Percentiles rank a stretch among this genome's conserved stretches.
Conservation (phyloP, 306 rosid genomes). For the Cucumis melo region DNA sequence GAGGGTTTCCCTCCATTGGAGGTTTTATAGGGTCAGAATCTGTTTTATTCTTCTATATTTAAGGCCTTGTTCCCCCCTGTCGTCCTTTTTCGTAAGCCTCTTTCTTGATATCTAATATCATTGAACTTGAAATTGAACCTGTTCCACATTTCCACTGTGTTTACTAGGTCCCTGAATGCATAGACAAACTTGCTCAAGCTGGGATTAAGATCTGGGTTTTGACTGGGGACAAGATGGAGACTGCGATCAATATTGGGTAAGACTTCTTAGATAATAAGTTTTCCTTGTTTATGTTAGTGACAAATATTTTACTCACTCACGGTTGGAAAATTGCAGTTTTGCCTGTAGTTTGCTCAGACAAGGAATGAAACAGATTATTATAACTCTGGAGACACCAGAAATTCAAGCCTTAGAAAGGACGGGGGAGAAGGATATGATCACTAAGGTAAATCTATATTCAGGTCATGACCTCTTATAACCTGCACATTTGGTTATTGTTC, state of each 20-base stretch:
- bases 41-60: background rate
- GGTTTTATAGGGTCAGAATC: background rate
- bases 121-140: conserved; percentile 11
- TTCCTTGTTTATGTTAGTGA: background rate
- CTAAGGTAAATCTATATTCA: conserved; percentile 32
- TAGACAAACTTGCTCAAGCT: conserved; percentile 91
- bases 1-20: background rate
- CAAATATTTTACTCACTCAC: conserved; percentile 23
- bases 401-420: conserved; percentile 67
- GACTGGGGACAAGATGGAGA: conserved; percentile 99
- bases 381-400: conserved; percentile 57
- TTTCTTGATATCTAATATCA: background rate
- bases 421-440: conserved; percentile 50
- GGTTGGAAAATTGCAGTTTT: conserved; percentile 44
- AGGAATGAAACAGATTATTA: conserved; percentile 89
- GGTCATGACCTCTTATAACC: background rate
- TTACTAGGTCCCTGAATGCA: conserved; percentile 78
- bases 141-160: conserved; percentile 9
- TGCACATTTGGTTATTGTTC: background rate
- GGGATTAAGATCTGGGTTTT: conserved; percentile 99
- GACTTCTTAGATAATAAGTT: conserved; percentile 1
- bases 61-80: background rate
- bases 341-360: conserved; percentile 95
- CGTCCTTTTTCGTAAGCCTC: background rate
- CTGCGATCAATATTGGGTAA: conserved; percentile 97